Base-by-base conservation (phyloP, 345 rosid genomes). In the Turnera subulata region DNA sequence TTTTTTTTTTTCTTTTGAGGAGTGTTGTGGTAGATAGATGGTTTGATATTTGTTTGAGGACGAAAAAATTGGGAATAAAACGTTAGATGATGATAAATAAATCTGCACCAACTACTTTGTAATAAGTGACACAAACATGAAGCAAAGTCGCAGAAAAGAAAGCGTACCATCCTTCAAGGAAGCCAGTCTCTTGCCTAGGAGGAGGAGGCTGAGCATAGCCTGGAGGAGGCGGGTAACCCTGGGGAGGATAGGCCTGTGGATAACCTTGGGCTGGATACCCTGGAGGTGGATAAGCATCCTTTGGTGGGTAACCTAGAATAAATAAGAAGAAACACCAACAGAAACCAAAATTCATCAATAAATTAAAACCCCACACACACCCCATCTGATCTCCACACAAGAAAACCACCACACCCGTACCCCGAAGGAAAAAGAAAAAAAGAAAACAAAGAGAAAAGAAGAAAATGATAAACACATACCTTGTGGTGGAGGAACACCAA, bases 401-500 rank as follows among this genome's bases (percentile, higher is more conserved):
- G n/a, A n/a, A n/a, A n/a, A n/a, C n/a, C n/a, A n/a, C n/a, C n/a
- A n/a, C n/a, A n/a, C n/a, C n/a, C n/a, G n/a, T n/a, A n/a, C n/a
- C n/a, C n/a, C n/a, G n/a, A n/a, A n/a, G n/a, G n/a, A n/a, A n/a
- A n/a, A n/a, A n/a, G n/a, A n/a, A 14, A 8, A 8, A 22, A 9
- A 33, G 20, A 10, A 56, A 18, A 16, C 15, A 17, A 23, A 16
- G 3, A 21, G 4, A 17, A 40, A 37, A 57, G 15, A 24, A 6
- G 14, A 6, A 18, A 17, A 62, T n/a, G 14, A 16, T 0, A 18
- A n/a, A 2, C 4, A 17, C 14, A 11, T 61, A 84, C 91, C 91
- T 70, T 80, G 92, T 2, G 82, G 76, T 32, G 92, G 88, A 69
- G 92, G 92, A 63, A 61, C 84, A 63, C 76, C 81, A 13, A 82